A percentile compares a stretch with the other conserved stretches of the same genome.
phyloP scores from a whole-genome alignment of 352 stramenopile species.

The Phytophthora crassamura region DNA sequence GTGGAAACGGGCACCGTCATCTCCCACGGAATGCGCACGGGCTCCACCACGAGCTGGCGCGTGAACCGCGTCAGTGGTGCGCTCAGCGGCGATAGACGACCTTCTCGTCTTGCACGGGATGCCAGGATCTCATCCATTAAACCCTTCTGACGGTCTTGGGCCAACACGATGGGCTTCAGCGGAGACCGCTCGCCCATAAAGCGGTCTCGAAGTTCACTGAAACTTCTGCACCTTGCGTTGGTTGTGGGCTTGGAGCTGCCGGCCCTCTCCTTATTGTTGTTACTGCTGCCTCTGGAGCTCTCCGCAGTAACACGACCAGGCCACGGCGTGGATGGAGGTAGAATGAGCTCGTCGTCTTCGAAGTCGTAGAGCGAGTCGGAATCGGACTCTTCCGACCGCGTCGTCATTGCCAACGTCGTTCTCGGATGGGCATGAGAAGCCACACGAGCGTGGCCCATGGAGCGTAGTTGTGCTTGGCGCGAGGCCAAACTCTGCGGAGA shows the following conservation, averaged over 20 bases:
- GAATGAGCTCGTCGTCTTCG: conserved; percentile 65
- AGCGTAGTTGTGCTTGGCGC: conserved; percentile 33
- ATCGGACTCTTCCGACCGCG: conserved; percentile 59
- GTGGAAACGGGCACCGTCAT: conserved; percentile 58
- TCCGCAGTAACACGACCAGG: conserved; percentile 19
- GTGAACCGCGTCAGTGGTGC: conserved; percentile 44
- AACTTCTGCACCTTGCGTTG: conserved; percentile 26
- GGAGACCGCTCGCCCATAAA: conserved; percentile 39
- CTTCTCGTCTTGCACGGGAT: conserved; percentile 19
- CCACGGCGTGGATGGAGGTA: conserved; percentile 57
- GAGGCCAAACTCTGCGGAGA: conserved; percentile 11
- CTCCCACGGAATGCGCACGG: conserved; percentile 74
- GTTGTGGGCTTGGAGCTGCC: conserved; percentile 5
- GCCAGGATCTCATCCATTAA: conserved; percentile 31
- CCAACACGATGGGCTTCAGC: conserved; percentile 32
- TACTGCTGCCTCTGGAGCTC: conserved; percentile 5
- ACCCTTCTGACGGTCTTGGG: conserved; percentile 35
- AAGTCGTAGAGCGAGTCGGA: conserved; percentile 62
- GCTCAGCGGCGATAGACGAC: conserved; percentile 9
- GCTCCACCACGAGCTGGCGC: conserved; percentile 48
- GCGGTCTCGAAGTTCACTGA: conserved; percentile 32
- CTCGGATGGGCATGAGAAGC: conserved; percentile 12
- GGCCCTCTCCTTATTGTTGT: conserved; percentile 17
- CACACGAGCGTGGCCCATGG: conserved; percentile 17
- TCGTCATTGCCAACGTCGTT: conserved; percentile 40